Evolutionary conservation across 176 grass and related monocot genomes (phyloP).

Genomic region (Stipa capillata): DNA sequence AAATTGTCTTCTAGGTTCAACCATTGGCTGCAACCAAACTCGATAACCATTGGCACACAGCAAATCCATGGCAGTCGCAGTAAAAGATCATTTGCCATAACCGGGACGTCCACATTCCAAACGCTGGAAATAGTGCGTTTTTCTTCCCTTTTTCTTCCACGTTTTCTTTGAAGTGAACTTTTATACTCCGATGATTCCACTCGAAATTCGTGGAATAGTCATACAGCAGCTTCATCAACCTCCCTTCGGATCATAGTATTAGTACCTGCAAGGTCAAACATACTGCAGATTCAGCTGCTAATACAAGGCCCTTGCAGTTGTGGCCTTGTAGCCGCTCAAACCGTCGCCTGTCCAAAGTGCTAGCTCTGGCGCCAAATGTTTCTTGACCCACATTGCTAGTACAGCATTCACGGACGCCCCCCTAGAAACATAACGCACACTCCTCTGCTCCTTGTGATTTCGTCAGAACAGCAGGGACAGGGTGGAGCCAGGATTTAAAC

Average conservation of each 20-base stretch:
- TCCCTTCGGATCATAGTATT: not conserved
- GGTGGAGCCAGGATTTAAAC: no score
- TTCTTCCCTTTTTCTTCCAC: no score
- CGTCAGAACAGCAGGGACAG: slow-evolving; percentile 20
- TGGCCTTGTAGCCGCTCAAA: not conserved
- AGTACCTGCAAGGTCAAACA: not conserved
- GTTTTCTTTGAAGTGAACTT: not conserved
- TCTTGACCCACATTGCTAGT: slow-evolving; percentile 11
- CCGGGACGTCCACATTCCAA: not conserved
- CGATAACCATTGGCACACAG: no score
- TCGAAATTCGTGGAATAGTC: not conserved
- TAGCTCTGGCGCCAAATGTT: not conserved
- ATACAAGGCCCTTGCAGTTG: not conserved
- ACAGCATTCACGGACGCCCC: slow-evolving; percentile 20
- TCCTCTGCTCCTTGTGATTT: slow-evolving; percentile 17
- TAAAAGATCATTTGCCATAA: not conserved
- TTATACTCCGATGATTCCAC: not conserved
- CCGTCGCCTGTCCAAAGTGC: not conserved
- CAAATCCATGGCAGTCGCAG: not conserved
- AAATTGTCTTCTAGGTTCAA: not conserved
- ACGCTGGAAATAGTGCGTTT: no score
- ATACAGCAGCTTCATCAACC: not conserved
- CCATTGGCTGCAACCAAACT: not conserved
- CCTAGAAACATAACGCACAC: slow-evolving; percentile 21
- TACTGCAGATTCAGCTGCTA: not conserved